These are phyloP conservation scores for Pythium brachiatum DNA, from an alignment of 352 stramenopile species.

Conservation along the genomic window DNA sequence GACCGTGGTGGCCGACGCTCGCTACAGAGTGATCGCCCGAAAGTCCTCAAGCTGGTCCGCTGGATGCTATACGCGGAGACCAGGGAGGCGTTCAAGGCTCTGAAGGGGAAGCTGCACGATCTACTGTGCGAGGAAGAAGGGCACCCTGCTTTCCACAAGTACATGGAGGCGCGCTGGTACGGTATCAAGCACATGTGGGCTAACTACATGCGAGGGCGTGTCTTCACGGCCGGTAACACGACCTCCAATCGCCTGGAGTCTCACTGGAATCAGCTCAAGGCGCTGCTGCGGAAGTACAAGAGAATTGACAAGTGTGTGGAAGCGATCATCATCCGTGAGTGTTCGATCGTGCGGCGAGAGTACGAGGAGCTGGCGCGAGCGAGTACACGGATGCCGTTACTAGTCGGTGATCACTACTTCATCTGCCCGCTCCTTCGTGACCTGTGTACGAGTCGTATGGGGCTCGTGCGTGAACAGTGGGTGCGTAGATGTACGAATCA, in stretches of 20 bases:
- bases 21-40: not conserved
- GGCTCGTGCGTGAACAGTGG: too few relatives aligned
- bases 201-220: not conserved
- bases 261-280: not conserved
- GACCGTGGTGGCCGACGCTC: not conserved
- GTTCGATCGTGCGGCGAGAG: too few relatives aligned
- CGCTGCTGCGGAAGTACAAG: not conserved
- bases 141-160: not conserved
- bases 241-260: constrained; percentile 2
- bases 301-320: not conserved
- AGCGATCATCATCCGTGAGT: too few relatives aligned
- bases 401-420: too few relatives aligned
- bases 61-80: not conserved
- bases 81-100: not conserved
- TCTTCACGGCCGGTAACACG: not conserved
- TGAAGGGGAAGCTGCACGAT: not conserved
- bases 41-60: not conserved
- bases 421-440: too few relatives aligned
- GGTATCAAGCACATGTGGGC: not conserved
- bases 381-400: too few relatives aligned
- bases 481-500: too few relatives aligned
- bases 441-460: too few relatives aligned
- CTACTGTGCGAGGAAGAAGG: not conserved
- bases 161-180: constrained; percentile 1
- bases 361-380: too few relatives aligned